Base-by-base conservation (phyloP, 257 asterid species). In the Cinchona pubescens region DNA sequence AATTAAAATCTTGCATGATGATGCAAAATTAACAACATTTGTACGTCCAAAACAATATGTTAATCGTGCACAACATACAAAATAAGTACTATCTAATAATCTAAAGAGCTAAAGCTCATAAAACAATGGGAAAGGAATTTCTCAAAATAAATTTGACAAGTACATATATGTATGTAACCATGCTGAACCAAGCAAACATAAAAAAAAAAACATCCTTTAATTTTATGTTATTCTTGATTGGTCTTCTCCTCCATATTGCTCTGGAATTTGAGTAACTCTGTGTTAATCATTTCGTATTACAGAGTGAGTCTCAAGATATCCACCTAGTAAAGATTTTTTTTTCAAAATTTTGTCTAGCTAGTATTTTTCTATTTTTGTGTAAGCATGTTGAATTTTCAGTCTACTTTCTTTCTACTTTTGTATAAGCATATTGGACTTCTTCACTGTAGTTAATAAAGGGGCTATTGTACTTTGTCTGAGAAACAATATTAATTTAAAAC, bases 401-500 rank as follows among this genome's bases (percentile, higher is more conserved):
- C 19, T 48, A 48, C 53, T 12, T 18, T 59, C 37, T 12, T 59
- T 59, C 65, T 59, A 59, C 35, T 27, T 29, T 27, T 30, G 15
- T 3, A 18, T 10, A 27, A 58, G 32, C 63, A 58, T 58, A n/a
- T 51, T 32, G 64, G 51, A 40, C 19, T 21, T 25, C 63, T 34
- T 25, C 27, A 71, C 46, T 21, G 46, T 48, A 18, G 55, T n/a
- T n/a, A 72, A 78, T 55, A 56, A 45, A 35, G 67, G 37, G 69
- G 10, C 3, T 27, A 40, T 72, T 65, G 37, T 72, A 53, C 79
- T 74, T 79, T 67, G 68, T 70, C 73, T n/a, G 3, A 29, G n/a
- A 18, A 35, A 70, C 51, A 23, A 18, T 21, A 62, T 30, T 79
- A 49, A 25, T 58, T 66, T 45, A 10, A 48, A 27, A 56, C 71